Conservation (phyloP, 129 eudicot genomes). For the Tagetes patula region DNA sequence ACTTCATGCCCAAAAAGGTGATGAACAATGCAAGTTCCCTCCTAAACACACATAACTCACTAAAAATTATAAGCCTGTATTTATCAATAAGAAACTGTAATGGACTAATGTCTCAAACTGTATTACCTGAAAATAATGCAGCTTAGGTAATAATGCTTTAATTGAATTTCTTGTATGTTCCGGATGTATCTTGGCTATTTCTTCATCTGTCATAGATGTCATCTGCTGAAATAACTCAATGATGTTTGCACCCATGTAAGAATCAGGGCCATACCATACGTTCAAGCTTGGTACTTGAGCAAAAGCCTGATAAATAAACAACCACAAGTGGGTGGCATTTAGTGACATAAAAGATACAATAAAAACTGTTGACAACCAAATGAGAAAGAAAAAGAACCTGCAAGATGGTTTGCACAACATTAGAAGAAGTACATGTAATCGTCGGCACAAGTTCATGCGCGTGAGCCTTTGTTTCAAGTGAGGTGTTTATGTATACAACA, state of each 20-base stretch:
- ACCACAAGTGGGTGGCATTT: slow-evolving; percentile 14
- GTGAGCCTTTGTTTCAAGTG: slow-evolving; percentile 91
- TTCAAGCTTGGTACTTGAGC: slow-evolving; percentile 75
- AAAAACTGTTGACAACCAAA: background rate
- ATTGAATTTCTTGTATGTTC: slow-evolving; percentile 64
- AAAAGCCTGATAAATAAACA: slow-evolving; percentile 60
- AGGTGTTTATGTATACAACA: slow-evolving; percentile 90
- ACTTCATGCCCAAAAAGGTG: slow-evolving; percentile 91
- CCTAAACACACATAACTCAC: slow-evolving; percentile 40
- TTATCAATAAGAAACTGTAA: background rate
- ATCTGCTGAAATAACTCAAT: slow-evolving; percentile 81
- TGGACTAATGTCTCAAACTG: background rate
- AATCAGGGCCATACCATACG: slow-evolving; percentile 94
- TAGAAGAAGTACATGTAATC: slow-evolving; percentile 94
- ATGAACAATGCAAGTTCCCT: slow-evolving; percentile 95
- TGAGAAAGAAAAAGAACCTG: slow-evolving; percentile 57
- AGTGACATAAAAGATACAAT: slow-evolving; percentile 15
- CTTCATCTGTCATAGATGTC: slow-evolving; percentile 92
- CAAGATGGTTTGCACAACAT: slow-evolving; percentile 94
- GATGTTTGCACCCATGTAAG: slow-evolving; percentile 99
- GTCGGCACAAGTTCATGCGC: slow-evolving; percentile 96
- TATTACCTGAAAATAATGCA: slow-evolving; percentile 78
- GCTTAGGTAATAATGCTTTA: slow-evolving; percentile 69
- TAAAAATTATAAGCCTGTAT: background rate
- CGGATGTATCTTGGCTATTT: slow-evolving; percentile 80